A percentile compares a stretch with the other conserved stretches of the same genome.
These are phyloP conservation scores for Volutella citrinella DNA, from an alignment of 2,329 filamentous ascomycete genomes.

Conservation along the genomic window DNA sequence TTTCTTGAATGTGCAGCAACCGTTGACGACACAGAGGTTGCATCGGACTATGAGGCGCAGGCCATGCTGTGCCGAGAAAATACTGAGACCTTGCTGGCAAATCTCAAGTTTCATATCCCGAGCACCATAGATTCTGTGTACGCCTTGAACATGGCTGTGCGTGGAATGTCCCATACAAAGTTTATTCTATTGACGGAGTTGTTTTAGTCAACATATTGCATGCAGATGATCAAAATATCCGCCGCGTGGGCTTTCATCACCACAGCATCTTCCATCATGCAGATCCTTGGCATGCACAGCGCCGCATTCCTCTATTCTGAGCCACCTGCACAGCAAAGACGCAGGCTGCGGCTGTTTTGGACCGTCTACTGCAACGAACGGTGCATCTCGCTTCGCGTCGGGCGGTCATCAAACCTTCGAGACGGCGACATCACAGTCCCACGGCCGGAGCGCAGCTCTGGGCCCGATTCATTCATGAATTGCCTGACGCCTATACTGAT, in stretches of 20 bases:
- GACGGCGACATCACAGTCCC: constrained; percentile 24
- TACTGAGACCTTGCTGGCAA: constrained; percentile 19
- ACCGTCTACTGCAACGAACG: constrained; percentile 24
- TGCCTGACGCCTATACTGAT: constrained; percentile 12
- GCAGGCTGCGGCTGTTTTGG: constrained; percentile 23
- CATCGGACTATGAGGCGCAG: constrained; percentile 11
- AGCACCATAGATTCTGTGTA: constrained; percentile 12
- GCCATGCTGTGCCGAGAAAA: constrained; percentile 15
- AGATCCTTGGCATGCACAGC: constrained; percentile 20
- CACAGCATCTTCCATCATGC: constrained; percentile 16
- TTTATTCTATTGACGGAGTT: neutral
- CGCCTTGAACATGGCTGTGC: constrained; percentile 18
- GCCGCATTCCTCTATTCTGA: constrained; percentile 9
- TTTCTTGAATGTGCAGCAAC: constrained; percentile 17
- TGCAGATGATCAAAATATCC: constrained; percentile 17
- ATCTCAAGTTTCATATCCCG: constrained; percentile 16
- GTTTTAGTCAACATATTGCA: constrained; percentile 10
- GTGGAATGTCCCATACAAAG: too few species aligned
- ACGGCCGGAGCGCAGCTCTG: neutral
- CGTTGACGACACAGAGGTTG: constrained; percentile 3
- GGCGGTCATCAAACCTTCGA: constrained; percentile 22
- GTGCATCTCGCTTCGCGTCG: constrained; percentile 21
- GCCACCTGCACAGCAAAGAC: constrained; percentile 3
- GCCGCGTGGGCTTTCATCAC: constrained; percentile 20
- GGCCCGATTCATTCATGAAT: neutral